Conservation (phyloP, 345 rosid species). For the Arabidopsis arenosa region DNA sequence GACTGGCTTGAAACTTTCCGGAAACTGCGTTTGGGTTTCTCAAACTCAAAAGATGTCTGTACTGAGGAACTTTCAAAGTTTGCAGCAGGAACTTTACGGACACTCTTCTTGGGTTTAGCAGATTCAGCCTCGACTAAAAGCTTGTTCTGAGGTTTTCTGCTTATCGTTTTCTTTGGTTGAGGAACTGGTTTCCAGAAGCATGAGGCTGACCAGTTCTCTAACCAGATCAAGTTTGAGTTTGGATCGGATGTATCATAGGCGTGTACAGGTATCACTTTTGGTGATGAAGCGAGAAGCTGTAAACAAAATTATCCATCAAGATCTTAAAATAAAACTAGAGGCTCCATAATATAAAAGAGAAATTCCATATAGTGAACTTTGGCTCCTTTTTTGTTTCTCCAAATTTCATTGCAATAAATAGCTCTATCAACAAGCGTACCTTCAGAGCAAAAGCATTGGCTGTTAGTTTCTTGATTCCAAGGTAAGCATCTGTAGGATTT, state of each 20-base stretch:
- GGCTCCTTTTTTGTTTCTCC: not conserved
- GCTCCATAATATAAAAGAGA: not conserved
- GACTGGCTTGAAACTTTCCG: constrained; percentile 66
- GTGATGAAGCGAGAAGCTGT: constrained; percentile 84
- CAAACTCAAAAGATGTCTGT: constrained; percentile 61
- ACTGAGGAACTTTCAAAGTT: constrained; percentile 51
- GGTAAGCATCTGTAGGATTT: constrained; percentile 46
- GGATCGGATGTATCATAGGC: constrained; percentile 60
- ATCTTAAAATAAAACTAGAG: not conserved
- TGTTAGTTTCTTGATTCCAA: constrained; percentile 57
- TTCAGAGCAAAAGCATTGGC: constrained; percentile 63
- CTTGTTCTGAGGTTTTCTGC: constrained; percentile 60
- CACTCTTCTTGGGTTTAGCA: constrained; percentile 66
- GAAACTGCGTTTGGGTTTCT: constrained; percentile 70
- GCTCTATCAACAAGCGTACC: constrained; percentile 51
- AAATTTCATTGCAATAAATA: not conserved
- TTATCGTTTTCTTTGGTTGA: constrained; percentile 56
- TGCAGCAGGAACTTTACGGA: constrained; percentile 63
- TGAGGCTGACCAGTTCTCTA: constrained; percentile 81
- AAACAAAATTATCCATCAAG: constrained; percentile 38
- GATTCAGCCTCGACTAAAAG: constrained; percentile 57
- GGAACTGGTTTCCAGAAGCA: constrained; percentile 76
- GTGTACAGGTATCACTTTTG: constrained; percentile 62
- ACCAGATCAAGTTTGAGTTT: constrained; percentile 76
- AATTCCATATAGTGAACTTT: not conserved